Evolutionary conservation across 2,329 filamentous ascomycete genomes (phyloP), one percentile per base, ranked within the genome.

Genomic region (Ophiobolus disseminans): DNA sequence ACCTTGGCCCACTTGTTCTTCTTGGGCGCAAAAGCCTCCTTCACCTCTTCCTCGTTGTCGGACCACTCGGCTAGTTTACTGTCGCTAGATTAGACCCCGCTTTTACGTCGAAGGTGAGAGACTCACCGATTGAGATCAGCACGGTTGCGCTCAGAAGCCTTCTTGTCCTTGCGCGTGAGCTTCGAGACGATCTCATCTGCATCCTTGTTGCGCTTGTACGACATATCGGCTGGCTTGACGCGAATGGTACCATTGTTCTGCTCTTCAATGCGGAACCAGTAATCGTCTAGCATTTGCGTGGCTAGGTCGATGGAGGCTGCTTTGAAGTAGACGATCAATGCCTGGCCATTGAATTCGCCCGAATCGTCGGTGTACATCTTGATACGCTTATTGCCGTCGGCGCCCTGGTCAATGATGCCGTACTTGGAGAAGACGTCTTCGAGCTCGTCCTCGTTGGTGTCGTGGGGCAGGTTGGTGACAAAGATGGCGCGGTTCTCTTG

Each of bases 1-100:
- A 90, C 80, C 71, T 92, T 95, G 63, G 92, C 89, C 75, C 84
- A 88, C 64, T 77, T 77, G 55, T 73, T 80, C 7, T 79, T 81
- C 32, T 85, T 80, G n/a, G 81, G 80, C 0, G 64, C 65, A 34
- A 60, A 68, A 0, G 56, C 44, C 26, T 66, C 57, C 21, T 58
- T 43, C 19, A 85, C 65, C 19, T 78, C 73, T 1, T 79, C 82
- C 20, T 87, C 83, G 69, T 97, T 92, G 66, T 97, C 93, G 66
- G 91, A 89, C 94, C 94, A 99, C 73, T 97, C 92, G 3, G 91
- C 89, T 25, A 97, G 84, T 75, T 93, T 92, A 39, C 91, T 93
- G 65, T 45, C 21, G 2, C 2, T 11, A 1, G 11, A 21, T 65
- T 45, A 63, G 58, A 16, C 22, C 2, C 8, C 1, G 28, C 7